Conservation (phyloP, 306 rosid species). For the Vigna hirtella region DNA sequence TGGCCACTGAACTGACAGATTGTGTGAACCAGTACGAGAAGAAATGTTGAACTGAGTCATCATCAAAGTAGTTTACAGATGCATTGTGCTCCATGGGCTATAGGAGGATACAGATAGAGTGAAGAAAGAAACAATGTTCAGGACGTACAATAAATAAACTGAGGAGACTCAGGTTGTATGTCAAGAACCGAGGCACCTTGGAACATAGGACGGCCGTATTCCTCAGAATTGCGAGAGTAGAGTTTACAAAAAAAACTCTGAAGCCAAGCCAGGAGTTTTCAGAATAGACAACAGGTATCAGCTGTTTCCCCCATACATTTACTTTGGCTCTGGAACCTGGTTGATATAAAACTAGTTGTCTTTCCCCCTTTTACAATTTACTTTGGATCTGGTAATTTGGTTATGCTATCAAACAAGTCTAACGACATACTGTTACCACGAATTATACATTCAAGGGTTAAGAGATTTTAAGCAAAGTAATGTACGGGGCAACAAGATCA, state of each 20-base stretch:
- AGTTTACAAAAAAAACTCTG: background rate
- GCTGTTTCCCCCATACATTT: background rate
- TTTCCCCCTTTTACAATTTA: background rate
- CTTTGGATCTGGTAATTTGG: too few relatives aligned
- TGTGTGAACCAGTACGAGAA: background rate
- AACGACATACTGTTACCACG: background rate
- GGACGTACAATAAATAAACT: background rate
- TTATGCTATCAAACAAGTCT: constrained; percentile 1
- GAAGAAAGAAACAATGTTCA: background rate
- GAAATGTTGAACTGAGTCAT: constrained; percentile 18
- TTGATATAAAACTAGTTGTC: too few relatives aligned
- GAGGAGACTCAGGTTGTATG: background rate
- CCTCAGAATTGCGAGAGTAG: background rate
- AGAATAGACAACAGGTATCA: background rate
- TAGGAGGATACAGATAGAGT: background rate
- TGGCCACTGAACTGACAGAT: background rate
- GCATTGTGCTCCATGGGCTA: background rate
- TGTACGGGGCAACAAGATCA: background rate
- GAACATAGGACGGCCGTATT: background rate
- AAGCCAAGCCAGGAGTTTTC: background rate
- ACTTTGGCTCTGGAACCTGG: too few relatives aligned
- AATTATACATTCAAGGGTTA: background rate
- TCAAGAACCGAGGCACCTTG: background rate
- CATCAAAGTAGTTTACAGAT: background rate
- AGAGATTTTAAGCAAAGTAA: background rate